Percentiles rank a stretch among this genome's conserved stretches.
phyloP scores from a whole-genome alignment of 2,329 filamentous ascomycete genomes.

The Pseudocercospora ulei region DNA sequence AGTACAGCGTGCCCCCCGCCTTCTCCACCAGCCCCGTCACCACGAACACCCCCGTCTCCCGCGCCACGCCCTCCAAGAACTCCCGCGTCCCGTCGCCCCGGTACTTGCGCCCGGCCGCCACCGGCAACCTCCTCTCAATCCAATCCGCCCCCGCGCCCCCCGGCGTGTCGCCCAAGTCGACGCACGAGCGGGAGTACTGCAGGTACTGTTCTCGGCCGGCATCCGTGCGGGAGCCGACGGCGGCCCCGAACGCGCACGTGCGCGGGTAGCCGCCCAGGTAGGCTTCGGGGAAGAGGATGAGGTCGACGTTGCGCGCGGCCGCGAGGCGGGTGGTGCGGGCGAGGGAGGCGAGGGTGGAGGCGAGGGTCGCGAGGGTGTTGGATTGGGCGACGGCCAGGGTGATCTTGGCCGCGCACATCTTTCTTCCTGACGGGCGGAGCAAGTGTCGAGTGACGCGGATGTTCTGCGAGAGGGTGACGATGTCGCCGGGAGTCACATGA shows the following conservation, averaged over 20 bases:
- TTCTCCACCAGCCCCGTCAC: slow-evolving; percentile 72
- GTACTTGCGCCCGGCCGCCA: slow-evolving; percentile 40
- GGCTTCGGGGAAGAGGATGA: slow-evolving; percentile 84
- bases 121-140: slow-evolving; percentile 53
- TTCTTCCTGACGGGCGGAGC: too few relatives aligned
- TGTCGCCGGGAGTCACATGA: too few relatives aligned
- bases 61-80: slow-evolving; percentile 63
- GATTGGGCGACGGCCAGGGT: slow-evolving; percentile 44
- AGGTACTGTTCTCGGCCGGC: slow-evolving; percentile 73
- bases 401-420: slow-evolving; percentile 37
- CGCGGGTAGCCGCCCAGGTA: slow-evolving; percentile 88
- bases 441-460: too few relatives aligned
- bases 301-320: slow-evolving; percentile 50
- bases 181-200: slow-evolving; percentile 64
- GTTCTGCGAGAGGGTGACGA: too few relatives aligned
- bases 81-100: slow-evolving; percentile 71
- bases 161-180: slow-evolving; percentile 74
- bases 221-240: slow-evolving; percentile 58
- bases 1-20: slow-evolving; percentile 74
- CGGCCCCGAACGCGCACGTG: slow-evolving; percentile 64
- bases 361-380: slow-evolving; percentile 41
- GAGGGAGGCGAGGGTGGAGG: slow-evolving; percentile 57
- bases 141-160: slow-evolving; percentile 61
- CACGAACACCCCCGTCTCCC: slow-evolving; percentile 70
- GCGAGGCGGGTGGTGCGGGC: slow-evolving; percentile 55